A percentile compares a stretch with the other conserved stretches of the same genome.
Conservation (phyloP, 306 rosid species). For the Pterocarpus santalinus region DNA sequence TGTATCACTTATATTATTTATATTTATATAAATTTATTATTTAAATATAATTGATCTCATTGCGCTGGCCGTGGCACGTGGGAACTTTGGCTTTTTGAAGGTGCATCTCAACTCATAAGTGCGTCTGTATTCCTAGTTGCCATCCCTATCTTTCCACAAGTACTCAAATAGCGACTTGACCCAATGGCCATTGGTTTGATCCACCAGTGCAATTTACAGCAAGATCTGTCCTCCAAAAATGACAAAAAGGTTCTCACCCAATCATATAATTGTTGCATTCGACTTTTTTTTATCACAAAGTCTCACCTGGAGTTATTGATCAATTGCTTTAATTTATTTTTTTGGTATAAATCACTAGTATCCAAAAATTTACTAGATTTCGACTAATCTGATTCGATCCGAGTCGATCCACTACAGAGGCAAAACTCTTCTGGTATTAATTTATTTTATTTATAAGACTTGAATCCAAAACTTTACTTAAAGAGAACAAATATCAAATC, state of each 20-base stretch:
- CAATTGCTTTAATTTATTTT: background rate
- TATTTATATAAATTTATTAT: too few relatives aligned
- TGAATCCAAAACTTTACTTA: too few relatives aligned
- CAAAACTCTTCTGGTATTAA: too few relatives aligned
- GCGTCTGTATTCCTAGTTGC: slow-evolving; percentile 1
- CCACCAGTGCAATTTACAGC: background rate
- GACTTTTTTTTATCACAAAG: background rate
- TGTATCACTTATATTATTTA: too few relatives aligned
- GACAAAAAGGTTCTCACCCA: background rate
- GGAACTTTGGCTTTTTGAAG: background rate
- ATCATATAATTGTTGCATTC: background rate
- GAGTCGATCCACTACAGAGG: too few relatives aligned
- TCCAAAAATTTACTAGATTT: too few relatives aligned
- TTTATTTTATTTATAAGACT: too few relatives aligned
- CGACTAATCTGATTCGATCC: too few relatives aligned
- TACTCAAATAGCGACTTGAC: background rate
- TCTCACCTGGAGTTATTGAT: background rate
- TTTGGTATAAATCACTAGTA: too few relatives aligned
- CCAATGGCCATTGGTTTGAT: background rate
- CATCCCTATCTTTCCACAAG: slow-evolving; percentile 29
- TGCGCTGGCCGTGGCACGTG: slow-evolving; percentile 16
- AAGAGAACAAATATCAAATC: too few relatives aligned
- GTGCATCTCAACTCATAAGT: background rate
- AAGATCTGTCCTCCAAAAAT: background rate
- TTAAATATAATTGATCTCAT: too few relatives aligned